Base-by-base conservation (phyloP, 179 eudicot species). In the Silene coronaria region DNA sequence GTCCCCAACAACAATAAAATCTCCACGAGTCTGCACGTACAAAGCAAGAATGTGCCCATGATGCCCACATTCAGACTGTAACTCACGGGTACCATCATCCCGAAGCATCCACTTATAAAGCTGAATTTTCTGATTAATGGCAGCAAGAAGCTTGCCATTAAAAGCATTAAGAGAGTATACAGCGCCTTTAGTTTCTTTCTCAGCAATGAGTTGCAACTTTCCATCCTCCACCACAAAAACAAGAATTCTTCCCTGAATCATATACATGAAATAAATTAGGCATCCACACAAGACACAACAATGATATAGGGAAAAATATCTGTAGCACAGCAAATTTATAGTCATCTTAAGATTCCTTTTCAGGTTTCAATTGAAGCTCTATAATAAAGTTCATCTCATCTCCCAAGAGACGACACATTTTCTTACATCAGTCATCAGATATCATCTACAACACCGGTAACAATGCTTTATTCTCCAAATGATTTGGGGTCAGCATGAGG, bases 121-220 rank as follows among this genome's bases (percentile, higher is more conserved):
- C 81, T 91, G 97, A 79, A 95, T 95, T 83, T 95, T 95, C 84
- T 95, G 99, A 87, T 95, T 95, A 75, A 95, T 95, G 36, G 96
- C 99, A 76, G 97, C 97, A 55, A 95, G 91, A 55, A 95, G 85
- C 84, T 92, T 95, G 48, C 99, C 99, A 27, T 93, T 95, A 80
- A 95, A 93, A 73, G 97, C 86, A 82, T 91, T 93, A 13, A 95
- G 85, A 1, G 97, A 86, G 85, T 91, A 95, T 58, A 91, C 97
- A 72, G 99, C 96, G 13, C 99, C 99, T 77, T 95, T 93, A 61
- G 99, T 95, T 84, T 92, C 99, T 85, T 93, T 95, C 84, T 95
- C 99, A 9, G 97, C 90, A 74, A 95, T 83, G 26, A 95, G 88
- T 82, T 91, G 97, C 73, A 95, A 89, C 80, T 92, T 95, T 71